A percentile compares a stretch with the other conserved stretches of the same genome.
Conservation (phyloP, 148 eudicot species). For the Rhododendron mucronatum region DNA sequence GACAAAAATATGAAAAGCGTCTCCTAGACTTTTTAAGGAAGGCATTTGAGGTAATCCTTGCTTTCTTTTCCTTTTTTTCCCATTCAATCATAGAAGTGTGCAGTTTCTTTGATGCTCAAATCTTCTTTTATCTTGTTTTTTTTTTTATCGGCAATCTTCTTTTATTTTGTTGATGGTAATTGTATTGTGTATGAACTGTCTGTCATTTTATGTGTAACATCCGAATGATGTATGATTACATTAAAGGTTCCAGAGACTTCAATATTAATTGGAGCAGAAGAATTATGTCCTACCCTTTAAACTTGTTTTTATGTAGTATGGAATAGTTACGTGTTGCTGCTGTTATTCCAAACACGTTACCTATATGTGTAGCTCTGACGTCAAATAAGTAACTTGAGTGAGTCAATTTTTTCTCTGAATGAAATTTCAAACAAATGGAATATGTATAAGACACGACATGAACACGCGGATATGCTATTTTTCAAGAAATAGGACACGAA, state of each 20-base stretch:
- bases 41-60: constrained; percentile 75
- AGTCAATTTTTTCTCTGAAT: neutral
- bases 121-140: neutral
- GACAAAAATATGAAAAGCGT: constrained; percentile 84
- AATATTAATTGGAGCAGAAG: neutral
- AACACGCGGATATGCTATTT: neutral
- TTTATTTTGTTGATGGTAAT: neutral
- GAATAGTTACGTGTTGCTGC: neutral
- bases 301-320: neutral
- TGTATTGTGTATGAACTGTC: neutral
- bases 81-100: neutral
- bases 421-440: neutral
- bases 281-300: neutral
- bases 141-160: neutral
- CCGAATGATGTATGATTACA: neutral
- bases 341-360: neutral
- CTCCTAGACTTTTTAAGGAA: constrained; percentile 64
- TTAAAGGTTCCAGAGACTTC: neutral
- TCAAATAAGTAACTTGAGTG: neutral
- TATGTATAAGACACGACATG: neutral
- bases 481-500: neutral
- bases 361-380: neutral
- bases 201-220: neutral
- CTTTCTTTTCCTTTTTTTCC: neutral
- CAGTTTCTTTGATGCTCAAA: neutral